A percentile compares a stretch with the other conserved stretches of the same genome.
Conservation (phyloP, 1,284 basidiomycete genomes). For the Cryptococcus sp. region DNA sequence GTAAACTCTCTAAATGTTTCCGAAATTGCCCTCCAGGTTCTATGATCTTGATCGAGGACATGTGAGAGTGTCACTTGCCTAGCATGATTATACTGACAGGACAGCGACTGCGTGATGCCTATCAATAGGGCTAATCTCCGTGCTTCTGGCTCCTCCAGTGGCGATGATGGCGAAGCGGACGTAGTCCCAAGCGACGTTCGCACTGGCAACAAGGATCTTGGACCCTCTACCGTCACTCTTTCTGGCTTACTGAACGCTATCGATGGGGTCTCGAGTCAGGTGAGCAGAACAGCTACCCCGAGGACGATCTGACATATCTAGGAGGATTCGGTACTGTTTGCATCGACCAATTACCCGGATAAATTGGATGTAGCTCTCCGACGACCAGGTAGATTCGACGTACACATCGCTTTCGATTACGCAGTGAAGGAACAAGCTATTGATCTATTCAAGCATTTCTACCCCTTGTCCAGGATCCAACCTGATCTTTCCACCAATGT, state of each 20-base stretch:
- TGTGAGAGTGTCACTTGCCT: constrained; percentile 9
- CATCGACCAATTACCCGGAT: constrained; percentile 22
- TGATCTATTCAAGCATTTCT: constrained; percentile 76
- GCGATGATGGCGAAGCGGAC: no score
- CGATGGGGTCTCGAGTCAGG: constrained; percentile 32
- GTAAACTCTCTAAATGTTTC: constrained; percentile 23
- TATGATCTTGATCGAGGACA: constrained; percentile 34
- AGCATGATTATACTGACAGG: not conserved
- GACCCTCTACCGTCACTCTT: constrained; percentile 25
- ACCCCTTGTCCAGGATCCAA: constrained; percentile 54
- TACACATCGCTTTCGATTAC: constrained; percentile 21
- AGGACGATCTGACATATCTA: not conserved
- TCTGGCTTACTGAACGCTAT: constrained; percentile 34
- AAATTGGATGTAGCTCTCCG: constrained; percentile 32
- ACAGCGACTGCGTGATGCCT: not conserved
- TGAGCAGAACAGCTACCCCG: not conserved
- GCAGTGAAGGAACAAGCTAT: constrained; percentile 75
- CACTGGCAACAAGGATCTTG: constrained; percentile 4
- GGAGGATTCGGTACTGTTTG: constrained; percentile 14
- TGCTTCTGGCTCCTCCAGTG: not conserved
- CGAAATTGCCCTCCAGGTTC: constrained; percentile 20
- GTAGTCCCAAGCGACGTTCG: no score
- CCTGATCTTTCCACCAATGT: not conserved
- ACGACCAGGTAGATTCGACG: constrained; percentile 33
- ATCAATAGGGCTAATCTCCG: not conserved